Evolutionary conservation across 148 eudicot genomes (phyloP).

Genomic region (Diospyros kaki): DNA sequence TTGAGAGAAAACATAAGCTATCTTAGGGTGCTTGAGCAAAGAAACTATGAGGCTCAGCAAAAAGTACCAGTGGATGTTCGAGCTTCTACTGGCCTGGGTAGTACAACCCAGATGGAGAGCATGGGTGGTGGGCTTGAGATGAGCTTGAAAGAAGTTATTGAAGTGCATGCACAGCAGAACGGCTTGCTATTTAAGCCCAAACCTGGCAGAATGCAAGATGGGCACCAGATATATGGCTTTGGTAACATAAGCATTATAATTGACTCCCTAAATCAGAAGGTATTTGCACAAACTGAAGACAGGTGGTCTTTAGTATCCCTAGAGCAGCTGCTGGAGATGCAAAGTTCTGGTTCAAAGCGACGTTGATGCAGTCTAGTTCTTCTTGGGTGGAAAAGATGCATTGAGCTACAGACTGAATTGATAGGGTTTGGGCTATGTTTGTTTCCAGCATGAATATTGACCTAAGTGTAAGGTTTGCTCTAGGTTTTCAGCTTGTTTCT

Average conservation of each 20-base stretch:
- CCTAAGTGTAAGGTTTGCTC: not conserved
- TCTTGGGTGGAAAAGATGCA: not conserved
- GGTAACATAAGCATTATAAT: conserved; percentile 50
- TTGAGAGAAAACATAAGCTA: conserved; percentile 49
- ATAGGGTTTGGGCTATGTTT: not conserved
- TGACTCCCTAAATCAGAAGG: conserved; percentile 49
- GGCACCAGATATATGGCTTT: conserved; percentile 64
- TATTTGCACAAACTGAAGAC: conserved; percentile 45
- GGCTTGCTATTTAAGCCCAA: conserved; percentile 57
- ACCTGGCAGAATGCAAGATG: conserved; percentile 52
- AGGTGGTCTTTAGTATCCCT: conserved; percentile 48
- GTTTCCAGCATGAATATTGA: not conserved
- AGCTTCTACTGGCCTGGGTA: conserved; percentile 13
- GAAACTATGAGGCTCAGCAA: conserved; percentile 49
- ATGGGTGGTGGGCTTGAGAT: conserved; percentile 33
- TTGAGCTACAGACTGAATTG: not conserved
- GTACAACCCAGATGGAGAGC: conserved; percentile 18
- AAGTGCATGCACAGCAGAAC: conserved; percentile 39
- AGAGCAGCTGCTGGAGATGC: conserved; percentile 48
- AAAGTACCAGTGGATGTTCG: conserved; percentile 38
- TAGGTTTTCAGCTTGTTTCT: not conserved
- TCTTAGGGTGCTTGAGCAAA: conserved; percentile 41
- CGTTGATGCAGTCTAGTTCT: not conserved
- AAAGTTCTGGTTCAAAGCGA: conserved; percentile 25
- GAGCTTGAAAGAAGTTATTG: conserved; percentile 67